Base-by-base conservation (phyloP, 305 asterid species). In the Fraxinus ornus region DNA sequence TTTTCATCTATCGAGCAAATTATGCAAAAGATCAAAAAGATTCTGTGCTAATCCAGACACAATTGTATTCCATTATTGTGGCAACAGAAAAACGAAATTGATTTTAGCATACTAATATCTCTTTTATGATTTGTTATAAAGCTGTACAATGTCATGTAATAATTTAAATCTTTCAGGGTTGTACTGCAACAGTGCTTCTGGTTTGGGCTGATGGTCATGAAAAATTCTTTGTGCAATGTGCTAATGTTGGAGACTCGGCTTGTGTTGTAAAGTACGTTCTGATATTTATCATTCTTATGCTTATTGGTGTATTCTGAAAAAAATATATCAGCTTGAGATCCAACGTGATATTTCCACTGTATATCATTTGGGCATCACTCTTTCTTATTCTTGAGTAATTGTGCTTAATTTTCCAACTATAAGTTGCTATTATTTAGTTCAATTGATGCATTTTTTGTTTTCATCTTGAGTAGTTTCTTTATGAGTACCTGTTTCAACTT, bases 171-270 rank as follows among this genome's bases (percentile, higher is more conserved):
- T 90, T 88, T 88, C 95, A 96, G 99, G 99, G 99, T 68, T 96
- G 98, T 90, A 93, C 99, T 74, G 98, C 98, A 80, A 96, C 99
- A 7, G 91, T 92, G 88, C 94, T 96, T 83, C 94, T 96, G 88
- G 90, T 93, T 75, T 96, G 99, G 99, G 84, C 90, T 68, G 97
- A 93, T 76, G 89, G 84, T 72, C 89, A 87, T 77, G 90, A 87
- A 75, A 93, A 89, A 83, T 88, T 92, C 88, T 91, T 83, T 52
- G 94, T 80, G n/a, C 99, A 96, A 88, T 96, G 98, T 91, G 99
- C 97, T 84, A 96, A 96, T 85, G 97, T 96, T 83, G 99, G 99
- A 87, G 99, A 96, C 86, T 96, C 99, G 0, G 97, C 98, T 85
- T 96, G 99, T 88, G 79, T 93, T 80, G 86, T 94, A 72, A 91